Conservation (phyloP, 129 eudicot genomes). For the Tagetes erecta region DNA sequence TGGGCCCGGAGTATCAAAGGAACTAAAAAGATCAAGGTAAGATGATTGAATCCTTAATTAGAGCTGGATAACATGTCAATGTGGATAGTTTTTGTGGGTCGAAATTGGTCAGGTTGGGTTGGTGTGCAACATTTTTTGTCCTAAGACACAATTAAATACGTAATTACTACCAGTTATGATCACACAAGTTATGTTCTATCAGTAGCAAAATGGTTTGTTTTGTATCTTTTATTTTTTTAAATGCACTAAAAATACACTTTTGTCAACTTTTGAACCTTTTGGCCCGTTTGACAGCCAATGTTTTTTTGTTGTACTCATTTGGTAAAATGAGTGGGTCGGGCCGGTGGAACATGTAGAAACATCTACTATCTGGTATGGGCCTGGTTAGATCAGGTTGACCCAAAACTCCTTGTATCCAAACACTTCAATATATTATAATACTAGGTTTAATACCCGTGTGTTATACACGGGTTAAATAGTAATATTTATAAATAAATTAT, state of each 20-base stretch:
- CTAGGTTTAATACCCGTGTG: too few relatives aligned
- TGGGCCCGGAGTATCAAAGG: slow-evolving; percentile 92
- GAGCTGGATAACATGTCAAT: neutral
- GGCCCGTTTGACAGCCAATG: slow-evolving; percentile 1
- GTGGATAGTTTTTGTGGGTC: too few relatives aligned
- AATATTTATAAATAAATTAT: too few relatives aligned
- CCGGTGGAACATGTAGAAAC: neutral
- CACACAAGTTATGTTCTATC: neutral
- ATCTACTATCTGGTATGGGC: too few relatives aligned
- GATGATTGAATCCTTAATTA: slow-evolving; percentile 23
- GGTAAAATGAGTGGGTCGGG: slow-evolving; percentile 7
- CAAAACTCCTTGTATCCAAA: neutral
- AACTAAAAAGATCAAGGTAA: slow-evolving; percentile 71
- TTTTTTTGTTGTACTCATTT: neutral
- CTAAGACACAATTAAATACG: too few relatives aligned
- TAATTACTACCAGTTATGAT: too few relatives aligned
- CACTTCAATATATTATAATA: neutral
- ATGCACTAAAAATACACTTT: slow-evolving; percentile 1
- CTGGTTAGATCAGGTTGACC: slow-evolving; percentile 2
- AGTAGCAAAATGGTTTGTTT: neutral
- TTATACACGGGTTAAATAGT: too few relatives aligned
- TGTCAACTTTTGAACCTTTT: slow-evolving; percentile 14
- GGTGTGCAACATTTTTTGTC: too few relatives aligned
- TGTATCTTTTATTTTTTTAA: neutral
- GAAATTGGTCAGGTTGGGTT: too few relatives aligned